These are phyloP conservation scores for Mucor racemosus DNA, from an alignment of 371 early-diverging fungal genomes.

Conservation along the genomic window DNA sequence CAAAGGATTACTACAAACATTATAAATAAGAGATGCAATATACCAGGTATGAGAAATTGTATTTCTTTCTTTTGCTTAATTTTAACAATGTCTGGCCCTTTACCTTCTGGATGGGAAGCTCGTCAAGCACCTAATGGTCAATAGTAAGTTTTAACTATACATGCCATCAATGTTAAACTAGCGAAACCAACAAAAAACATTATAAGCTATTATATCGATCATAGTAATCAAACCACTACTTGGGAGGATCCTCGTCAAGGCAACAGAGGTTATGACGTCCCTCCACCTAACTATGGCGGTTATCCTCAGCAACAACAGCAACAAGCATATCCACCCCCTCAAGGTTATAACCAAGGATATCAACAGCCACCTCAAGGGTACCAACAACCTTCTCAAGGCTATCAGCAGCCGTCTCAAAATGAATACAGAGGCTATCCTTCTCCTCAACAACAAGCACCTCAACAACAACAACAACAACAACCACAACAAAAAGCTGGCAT, in stretches of 20 bases:
- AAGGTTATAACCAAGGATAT: slow-evolving; percentile 10
- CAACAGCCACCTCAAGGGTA: slow-evolving; percentile 3
- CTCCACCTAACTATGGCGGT: slow-evolving; percentile 11
- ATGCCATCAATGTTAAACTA: not conserved
- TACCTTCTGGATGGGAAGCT: slow-evolving; percentile 57
- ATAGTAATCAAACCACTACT: slow-evolving; percentile 57
- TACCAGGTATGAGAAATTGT: not conserved
- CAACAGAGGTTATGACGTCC: slow-evolving; percentile 11
- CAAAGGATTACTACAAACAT: not conserved
- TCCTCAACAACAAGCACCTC: slow-evolving; percentile 8
- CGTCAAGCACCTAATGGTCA: slow-evolving; percentile 49
- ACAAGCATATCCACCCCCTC: slow-evolving; percentile 20
- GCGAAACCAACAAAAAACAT: not conserved
- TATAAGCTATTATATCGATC: slow-evolving; percentile 63
- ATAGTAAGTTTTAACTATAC: slow-evolving; percentile 31
- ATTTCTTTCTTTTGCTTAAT: slow-evolving; percentile 7
- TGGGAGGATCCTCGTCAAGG: slow-evolving; percentile 64
- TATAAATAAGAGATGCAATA: not conserved
- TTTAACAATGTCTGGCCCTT: slow-evolving; percentile 45
- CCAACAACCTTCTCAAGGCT: not conserved
- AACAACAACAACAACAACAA: not conserved
- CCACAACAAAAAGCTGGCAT: slow-evolving; percentile 31
- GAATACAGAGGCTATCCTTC: not conserved
- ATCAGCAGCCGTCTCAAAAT: slow-evolving; percentile 5
- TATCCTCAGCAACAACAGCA: slow-evolving; percentile 15